Evolutionary conservation across 306 rosid species (phyloP).

Genomic region (Dalbergia oliveri): DNA sequence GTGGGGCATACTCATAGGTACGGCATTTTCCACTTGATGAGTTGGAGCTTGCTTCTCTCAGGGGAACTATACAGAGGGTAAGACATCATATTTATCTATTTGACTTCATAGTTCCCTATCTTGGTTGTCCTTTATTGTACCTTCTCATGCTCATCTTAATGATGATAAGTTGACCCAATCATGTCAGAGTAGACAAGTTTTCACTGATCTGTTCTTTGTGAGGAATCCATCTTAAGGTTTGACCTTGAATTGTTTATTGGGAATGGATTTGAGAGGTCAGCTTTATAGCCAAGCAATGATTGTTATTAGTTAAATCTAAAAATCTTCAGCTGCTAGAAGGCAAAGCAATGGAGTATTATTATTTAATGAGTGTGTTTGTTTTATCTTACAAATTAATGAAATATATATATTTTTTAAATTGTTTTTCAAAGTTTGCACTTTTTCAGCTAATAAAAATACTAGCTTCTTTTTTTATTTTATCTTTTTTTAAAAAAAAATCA

Average conservation of each 20-base stretch:
- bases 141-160: slow-evolving; percentile 31
- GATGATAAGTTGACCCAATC: slow-evolving; percentile 20
- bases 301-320: slow-evolving; percentile 22
- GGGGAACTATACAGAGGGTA: slow-evolving; percentile 94
- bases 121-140: background rate
- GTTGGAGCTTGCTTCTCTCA: slow-evolving; percentile 89
- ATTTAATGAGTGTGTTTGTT: background rate
- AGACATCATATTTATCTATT: slow-evolving; percentile 41
- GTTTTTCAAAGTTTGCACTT: too few relatives aligned
- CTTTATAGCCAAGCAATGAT: slow-evolving; percentile 7
- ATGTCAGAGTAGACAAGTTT: slow-evolving; percentile 24
- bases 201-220: background rate
- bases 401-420: too few relatives aligned
- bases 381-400: too few relatives aligned
- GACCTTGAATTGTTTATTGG: slow-evolving; percentile 22
- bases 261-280: background rate
- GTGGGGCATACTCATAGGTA: slow-evolving; percentile 55
- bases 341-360: slow-evolving; percentile 1
- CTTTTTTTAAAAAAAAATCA: too few relatives aligned
- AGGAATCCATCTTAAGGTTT: slow-evolving; percentile 16
- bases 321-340: slow-evolving; percentile 29
- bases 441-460: too few relatives aligned
- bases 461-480: too few relatives aligned
- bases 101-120: slow-evolving; percentile 39
- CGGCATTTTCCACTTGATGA: slow-evolving; percentile 89